Evolutionary conservation across 768 basidiomycete genomes (phyloP).

Genomic region (Serendipita sp.): DNA sequence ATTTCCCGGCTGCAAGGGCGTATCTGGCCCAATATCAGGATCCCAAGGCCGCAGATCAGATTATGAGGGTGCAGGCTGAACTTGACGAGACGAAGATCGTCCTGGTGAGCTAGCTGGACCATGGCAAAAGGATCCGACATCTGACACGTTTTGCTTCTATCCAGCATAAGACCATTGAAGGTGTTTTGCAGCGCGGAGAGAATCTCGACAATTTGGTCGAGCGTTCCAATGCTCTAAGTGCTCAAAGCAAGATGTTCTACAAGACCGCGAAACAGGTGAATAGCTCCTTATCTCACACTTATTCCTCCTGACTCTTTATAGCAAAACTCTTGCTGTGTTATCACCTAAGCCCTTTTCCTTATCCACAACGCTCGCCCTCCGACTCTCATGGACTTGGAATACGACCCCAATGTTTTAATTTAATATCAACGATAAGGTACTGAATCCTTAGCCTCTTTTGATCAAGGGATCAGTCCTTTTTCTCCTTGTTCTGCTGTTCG

Average conservation of each 20-base stretch:
- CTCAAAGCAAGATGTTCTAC: constrained; percentile 96
- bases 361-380: not conserved
- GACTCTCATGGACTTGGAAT: no score
- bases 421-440: constrained; percentile 1
- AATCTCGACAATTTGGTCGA: constrained; percentile 92
- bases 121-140: not conserved
- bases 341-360: not conserved
- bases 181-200: constrained; percentile 89
- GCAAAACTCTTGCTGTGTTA: constrained; percentile 91
- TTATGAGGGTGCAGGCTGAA: constrained; percentile 96
- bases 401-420: not conserved
- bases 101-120: constrained; percentile 38
- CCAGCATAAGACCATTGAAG: constrained; percentile 98
- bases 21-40: constrained; percentile 93
- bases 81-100: constrained; percentile 99
- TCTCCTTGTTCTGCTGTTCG: constrained; percentile 4
- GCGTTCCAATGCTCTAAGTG: constrained; percentile 71
- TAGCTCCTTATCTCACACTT: not conserved
- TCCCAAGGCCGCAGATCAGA: constrained; percentile 89
- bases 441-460: not conserved
- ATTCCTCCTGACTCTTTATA: constrained; percentile 17
- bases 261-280: constrained; percentile 97
- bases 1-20: constrained; percentile 56
- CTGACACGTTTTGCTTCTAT: not conserved
- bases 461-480: not conserved